Base-by-base conservation (phyloP, 129 eudicot genomes). In the Lactuca saligna region DNA sequence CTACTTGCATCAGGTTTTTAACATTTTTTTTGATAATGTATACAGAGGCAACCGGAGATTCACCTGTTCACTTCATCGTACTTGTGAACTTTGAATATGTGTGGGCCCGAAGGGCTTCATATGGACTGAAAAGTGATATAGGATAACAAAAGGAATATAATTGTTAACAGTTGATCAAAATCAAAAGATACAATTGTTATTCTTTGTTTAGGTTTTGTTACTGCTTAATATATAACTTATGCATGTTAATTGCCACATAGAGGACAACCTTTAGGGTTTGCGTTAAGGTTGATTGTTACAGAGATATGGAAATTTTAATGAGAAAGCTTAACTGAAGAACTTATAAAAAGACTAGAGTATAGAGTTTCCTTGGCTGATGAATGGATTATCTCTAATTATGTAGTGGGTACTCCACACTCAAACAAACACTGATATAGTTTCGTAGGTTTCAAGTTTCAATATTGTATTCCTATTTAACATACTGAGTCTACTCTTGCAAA, bases 1-100 rank as follows among this genome's bases (percentile, higher is more conserved):
- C 9, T 94, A 94, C 80, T 94, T 90, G 69, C 99, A 94, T 83
- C 0, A 20, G 20, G 20, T 20, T 20, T 20, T 20, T 20, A 20
- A 20, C 20, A 20, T 20, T 20, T 20, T 20, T 20, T 20, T 20
- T 20, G 20, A 20, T 20, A 20, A 20, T 20, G 20, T 20, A 20
- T 20, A 20, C 20, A 20, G 20, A 20, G 20, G 20, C 20, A 20
- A 20, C 20, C 20, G 20, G 20, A 20, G 20, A 20, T 20, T 20
- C 20, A 20, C 20, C 1, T 20, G 7, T 57, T 25, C 29, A 70
- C 14, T 58, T 16, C 48, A 58, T 58, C 51, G 10, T 57, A 70
- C 6, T 6, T 17, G 20, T 65, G 34, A 39, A 50, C 60, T 16
- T 50, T 72, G 69, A 50, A 61, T 72, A 16, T 71, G 13, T 49